These are phyloP conservation scores for Pseudisothecium myosuroides DNA, from an alignment of 225 moss, liverwort and hornwort species.

Conservation along the genomic window DNA sequence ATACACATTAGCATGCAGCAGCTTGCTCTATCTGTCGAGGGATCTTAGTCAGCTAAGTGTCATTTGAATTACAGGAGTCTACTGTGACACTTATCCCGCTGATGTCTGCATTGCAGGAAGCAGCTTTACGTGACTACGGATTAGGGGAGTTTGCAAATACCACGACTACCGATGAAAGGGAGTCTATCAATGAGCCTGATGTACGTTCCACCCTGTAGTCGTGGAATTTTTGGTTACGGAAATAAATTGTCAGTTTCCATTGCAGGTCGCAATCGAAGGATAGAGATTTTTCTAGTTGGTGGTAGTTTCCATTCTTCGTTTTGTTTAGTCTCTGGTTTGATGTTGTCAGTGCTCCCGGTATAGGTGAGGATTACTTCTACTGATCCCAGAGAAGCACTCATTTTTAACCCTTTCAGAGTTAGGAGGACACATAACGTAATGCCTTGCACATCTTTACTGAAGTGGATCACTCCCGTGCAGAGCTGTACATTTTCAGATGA, in stretches of 20 bases:
- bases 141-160: conserved; percentile 47
- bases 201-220: neutral
- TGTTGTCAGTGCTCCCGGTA: neutral
- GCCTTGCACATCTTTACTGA: neutral
- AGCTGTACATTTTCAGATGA: conserved; percentile 59
- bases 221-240: neutral
- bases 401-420: neutral
- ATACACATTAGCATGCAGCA: neutral
- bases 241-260: neutral
- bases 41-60: neutral
- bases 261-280: neutral
- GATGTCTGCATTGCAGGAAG: conserved; percentile 32
- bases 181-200: conserved; percentile 10
- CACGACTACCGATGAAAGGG: conserved; percentile 18
- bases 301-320: neutral
- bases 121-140: conserved; percentile 74
- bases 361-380: neutral
- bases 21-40: neutral
- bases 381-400: neutral
- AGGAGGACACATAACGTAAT: neutral
- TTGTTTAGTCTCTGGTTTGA: neutral
- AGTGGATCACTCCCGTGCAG: conserved; percentile 18
- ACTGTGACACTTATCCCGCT: neutral
- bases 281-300: neutral
- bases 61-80: neutral